Percentiles rank a stretch among this genome's conserved stretches.
These are phyloP conservation scores for Aspergillus funiculosus DNA, from an alignment of 495 filamentous ascomycete genomes.

Conservation along the genomic window DNA sequence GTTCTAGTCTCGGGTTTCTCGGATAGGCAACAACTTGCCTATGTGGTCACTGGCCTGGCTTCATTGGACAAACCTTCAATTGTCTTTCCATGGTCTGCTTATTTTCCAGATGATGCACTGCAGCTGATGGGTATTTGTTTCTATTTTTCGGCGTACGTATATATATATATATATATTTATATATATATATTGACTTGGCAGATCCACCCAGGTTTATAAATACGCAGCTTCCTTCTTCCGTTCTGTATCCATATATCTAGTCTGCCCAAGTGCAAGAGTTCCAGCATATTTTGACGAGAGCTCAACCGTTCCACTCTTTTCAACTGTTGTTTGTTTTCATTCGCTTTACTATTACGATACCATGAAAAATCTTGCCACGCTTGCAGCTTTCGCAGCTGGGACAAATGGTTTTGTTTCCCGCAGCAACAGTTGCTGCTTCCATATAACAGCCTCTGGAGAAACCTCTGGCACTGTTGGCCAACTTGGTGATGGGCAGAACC, in stretches of 20 bases:
- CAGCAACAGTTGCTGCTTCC: constrained; percentile 45
- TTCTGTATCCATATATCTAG: constrained; percentile 65
- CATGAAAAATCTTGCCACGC: constrained; percentile 33
- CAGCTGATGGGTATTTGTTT: constrained; percentile 12
- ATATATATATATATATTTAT: constrained; percentile 6
- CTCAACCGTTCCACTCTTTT: constrained; percentile 10
- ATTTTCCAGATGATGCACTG: constrained; percentile 6
- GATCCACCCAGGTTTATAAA: constrained; percentile 22
- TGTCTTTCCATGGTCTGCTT: constrained; percentile 13
- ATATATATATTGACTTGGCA: constrained; percentile 6
- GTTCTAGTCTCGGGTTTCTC: constrained; percentile 17
- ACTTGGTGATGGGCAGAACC: constrained; percentile 50
- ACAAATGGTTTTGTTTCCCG: constrained; percentile 38
- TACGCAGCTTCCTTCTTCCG: constrained; percentile 55
- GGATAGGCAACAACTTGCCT: constrained; percentile 13
- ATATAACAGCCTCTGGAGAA: constrained; percentile 41
- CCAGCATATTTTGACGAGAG: too few species aligned
- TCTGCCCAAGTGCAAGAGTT: too few species aligned
- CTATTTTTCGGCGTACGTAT: constrained; percentile 15
- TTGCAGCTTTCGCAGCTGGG: constrained; percentile 36
- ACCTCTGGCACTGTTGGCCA: constrained; percentile 48
- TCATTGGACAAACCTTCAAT: constrained; percentile 11
- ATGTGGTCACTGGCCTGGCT: constrained; percentile 1
- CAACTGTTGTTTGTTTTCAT: constrained; percentile 2
- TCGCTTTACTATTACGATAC: constrained; percentile 15